Conservation (phyloP, 2,329 filamentous ascomycete genomes). For the Exophiala mesophila region DNA sequence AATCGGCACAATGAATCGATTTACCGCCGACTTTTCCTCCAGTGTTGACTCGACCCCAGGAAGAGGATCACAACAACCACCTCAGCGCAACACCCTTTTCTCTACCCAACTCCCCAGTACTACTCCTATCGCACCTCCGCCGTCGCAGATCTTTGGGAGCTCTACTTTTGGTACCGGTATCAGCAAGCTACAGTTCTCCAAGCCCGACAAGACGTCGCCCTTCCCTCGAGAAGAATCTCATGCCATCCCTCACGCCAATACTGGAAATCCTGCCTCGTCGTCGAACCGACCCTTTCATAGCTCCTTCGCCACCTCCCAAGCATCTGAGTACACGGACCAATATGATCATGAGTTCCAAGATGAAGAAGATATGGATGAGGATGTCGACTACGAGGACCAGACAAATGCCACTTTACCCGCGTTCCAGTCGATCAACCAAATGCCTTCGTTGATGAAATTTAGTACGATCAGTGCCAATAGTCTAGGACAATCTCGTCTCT, state of each 20-base stretch:
- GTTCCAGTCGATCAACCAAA: slow-evolving; percentile 10
- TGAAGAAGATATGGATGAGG: slow-evolving; percentile 30
- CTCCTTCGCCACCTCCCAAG: slow-evolving; percentile 12
- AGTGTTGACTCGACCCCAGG: slow-evolving; percentile 23
- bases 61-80: slow-evolving; percentile 16
- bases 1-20: slow-evolving; percentile 20
- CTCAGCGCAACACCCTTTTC: slow-evolving; percentile 12
- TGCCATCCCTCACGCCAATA: slow-evolving; percentile 32
- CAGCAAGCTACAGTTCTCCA: slow-evolving; percentile 36
- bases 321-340: slow-evolving; percentile 8
- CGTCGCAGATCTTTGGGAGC: slow-evolving; percentile 48
- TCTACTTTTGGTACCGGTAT: slow-evolving; percentile 42
- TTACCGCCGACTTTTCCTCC: slow-evolving; percentile 27
- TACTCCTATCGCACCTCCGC: slow-evolving; percentile 52
- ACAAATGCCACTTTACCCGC: slow-evolving; percentile 15
- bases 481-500: slow-evolving; percentile 37
- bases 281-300: slow-evolving; percentile 7
- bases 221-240: slow-evolving; percentile 29
- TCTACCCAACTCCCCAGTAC: slow-evolving; percentile 23
- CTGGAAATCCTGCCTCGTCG: slow-evolving; percentile 20
- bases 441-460: slow-evolving; percentile 31
- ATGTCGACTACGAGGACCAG: slow-evolving; percentile 36
- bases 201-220: slow-evolving; percentile 37
- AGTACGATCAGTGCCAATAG: slow-evolving; percentile 39
- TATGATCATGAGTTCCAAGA: slow-evolving; percentile 11